These are phyloP conservation scores for Nigrospora oryzae DNA, from an alignment of 2,329 filamentous ascomycete genomes.

Conservation along the genomic window DNA sequence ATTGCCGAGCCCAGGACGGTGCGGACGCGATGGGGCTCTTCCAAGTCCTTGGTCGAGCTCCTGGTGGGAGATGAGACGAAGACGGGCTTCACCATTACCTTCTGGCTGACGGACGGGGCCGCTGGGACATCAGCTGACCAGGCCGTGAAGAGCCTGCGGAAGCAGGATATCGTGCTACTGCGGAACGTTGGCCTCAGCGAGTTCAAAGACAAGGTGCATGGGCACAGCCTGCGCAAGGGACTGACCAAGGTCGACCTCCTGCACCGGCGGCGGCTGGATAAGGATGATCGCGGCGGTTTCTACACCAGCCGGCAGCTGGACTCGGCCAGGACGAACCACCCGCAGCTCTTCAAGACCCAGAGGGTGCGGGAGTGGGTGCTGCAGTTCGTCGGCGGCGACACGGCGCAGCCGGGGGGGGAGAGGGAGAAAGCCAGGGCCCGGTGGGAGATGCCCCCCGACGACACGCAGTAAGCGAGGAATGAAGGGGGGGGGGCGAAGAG, in stretches of 20 bases:
- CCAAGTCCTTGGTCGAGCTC: constrained; percentile 63
- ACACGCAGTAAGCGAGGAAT: constrained; percentile 15
- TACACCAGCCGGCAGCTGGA: constrained; percentile 46
- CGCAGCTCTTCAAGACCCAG: constrained; percentile 54
- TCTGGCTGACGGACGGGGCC: constrained; percentile 57
- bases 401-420: constrained; percentile 13
- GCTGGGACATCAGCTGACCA: constrained; percentile 6
- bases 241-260: constrained; percentile 64
- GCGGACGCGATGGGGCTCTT: constrained; percentile 53
- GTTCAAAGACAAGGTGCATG: constrained; percentile 73
- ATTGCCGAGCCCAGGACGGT: constrained; percentile 60
- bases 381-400: constrained; percentile 50
- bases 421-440: constrained; percentile 15
- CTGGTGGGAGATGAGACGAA: constrained; percentile 80
- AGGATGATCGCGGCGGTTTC: constrained; percentile 43
- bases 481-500: too few relatives aligned
- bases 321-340: constrained; percentile 24
- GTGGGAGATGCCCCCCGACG: constrained; percentile 22
- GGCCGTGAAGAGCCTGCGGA: constrained; percentile 38
- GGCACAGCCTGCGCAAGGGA: constrained; percentile 67
- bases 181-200: constrained; percentile 70
- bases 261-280: constrained; percentile 44
- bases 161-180: constrained; percentile 71
- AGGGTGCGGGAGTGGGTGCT: constrained; percentile 69
- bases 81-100: constrained; percentile 71